Conservation (phyloP, 2,329 filamentous ascomycete genomes). For the Beauveria sp. region DNA sequence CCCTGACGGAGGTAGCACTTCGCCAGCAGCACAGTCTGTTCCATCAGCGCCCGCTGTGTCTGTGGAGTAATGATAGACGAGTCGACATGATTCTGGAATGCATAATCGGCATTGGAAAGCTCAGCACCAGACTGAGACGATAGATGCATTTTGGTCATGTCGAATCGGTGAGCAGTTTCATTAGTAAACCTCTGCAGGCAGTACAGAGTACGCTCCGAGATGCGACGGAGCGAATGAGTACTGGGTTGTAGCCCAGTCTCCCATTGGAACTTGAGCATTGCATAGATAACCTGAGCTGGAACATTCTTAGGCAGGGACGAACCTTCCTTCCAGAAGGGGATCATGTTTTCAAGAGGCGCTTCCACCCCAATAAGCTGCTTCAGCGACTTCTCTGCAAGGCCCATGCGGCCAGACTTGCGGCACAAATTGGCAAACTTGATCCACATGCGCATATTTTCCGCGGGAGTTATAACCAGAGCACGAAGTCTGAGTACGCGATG, state of each 20-base stretch:
- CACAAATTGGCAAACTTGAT: conserved; percentile 99
- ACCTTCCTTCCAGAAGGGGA: conserved; percentile 49
- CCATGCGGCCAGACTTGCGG: conserved; percentile 89
- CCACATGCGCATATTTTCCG: conserved; percentile 97
- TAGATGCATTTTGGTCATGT: conserved; percentile 44
- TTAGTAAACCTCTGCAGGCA: conserved; percentile 54
- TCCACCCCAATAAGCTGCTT: conserved; percentile 79
- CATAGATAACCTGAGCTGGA: conserved; percentile 80
- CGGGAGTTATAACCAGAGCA: conserved; percentile 81
- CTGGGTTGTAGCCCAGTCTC: conserved; percentile 62
- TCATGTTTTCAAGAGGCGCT: conserved; percentile 50
- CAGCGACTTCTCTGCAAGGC: conserved; percentile 89
- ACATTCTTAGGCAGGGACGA: conserved; percentile 33
- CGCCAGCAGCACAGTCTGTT: conserved; percentile 68
- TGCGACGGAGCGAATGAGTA: conserved; percentile 31
- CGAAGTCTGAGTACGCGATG: conserved; percentile 95
- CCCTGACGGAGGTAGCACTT: conserved; percentile 96
- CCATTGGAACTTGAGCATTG: conserved; percentile 97
- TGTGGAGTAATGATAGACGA: conserved; percentile 39
- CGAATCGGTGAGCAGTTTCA: conserved; percentile 49
- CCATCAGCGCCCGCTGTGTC: conserved; percentile 45
- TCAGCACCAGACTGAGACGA: conserved; percentile 39
- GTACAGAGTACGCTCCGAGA: conserved; percentile 48
- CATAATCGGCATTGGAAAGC: conserved; percentile 38
- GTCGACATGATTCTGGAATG: conserved; percentile 41